Conservation (phyloP, 331 rosid genomes). For the Quercus lobata region DNA sequence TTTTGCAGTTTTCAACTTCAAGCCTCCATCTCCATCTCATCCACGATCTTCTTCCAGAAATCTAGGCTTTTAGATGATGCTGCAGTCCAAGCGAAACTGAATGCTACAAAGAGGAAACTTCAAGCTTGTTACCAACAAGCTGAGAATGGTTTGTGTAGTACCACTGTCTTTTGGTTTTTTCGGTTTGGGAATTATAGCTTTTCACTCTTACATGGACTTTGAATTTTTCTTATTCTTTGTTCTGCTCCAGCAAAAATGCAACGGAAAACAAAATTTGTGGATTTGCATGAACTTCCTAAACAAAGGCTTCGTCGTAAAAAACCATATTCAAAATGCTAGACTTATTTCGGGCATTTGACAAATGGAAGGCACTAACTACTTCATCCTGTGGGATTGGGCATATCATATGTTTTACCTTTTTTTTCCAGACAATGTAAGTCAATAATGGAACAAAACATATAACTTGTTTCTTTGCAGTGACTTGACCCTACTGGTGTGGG, state of each 20-base stretch:
- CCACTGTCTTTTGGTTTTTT: not conserved
- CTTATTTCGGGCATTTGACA: constrained; percentile 28
- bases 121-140: constrained; percentile 52
- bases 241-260: constrained; percentile 42
- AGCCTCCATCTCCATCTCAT: constrained; percentile 2
- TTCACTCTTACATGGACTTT: not conserved
- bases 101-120: constrained; percentile 61
- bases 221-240: not conserved
- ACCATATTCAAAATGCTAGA: constrained; percentile 19
- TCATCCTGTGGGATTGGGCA: not conserved
- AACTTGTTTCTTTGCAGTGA: not conserved
- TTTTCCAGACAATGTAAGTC: not conserved
- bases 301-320: constrained; percentile 29
- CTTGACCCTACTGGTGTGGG: not conserved
- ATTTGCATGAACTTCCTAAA: constrained; percentile 42
- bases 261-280: constrained; percentile 44
- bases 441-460: not conserved
- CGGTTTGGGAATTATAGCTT: not conserved
- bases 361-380: constrained; percentile 31
- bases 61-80: constrained; percentile 28
- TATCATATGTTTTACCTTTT: not conserved
- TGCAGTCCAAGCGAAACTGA: constrained; percentile 40
- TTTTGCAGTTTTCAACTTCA: not conserved
- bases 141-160: constrained; percentile 28
- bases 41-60: constrained; percentile 19